phyloP scores from a whole-genome alignment of 768 basidiomycete genomes.

The Terana coerulea region DNA sequence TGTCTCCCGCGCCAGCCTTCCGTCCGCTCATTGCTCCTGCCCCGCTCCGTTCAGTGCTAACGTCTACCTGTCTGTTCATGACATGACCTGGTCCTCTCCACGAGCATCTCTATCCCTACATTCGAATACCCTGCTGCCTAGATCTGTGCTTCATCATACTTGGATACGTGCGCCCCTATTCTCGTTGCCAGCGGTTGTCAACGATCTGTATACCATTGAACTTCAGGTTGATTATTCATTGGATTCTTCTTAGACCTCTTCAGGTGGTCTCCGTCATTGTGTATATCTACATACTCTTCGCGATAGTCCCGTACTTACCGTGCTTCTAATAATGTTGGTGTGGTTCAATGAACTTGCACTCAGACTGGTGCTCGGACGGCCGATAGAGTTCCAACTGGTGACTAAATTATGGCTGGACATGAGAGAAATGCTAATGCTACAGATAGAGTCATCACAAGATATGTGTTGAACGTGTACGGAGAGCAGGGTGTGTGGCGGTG shows the following conservation, averaged over 20 bases:
- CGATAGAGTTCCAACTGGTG: not conserved
- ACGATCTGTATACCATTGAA: slow-evolving; percentile 4
- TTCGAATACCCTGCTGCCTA: too few species aligned
- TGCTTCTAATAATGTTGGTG: not conserved
- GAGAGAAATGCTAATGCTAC: not conserved
- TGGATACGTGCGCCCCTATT: not conserved
- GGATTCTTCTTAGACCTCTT: not conserved
- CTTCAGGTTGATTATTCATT: too few species aligned
- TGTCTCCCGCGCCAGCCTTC: slow-evolving; percentile 21
- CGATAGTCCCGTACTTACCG: not conserved
- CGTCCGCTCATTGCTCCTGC: slow-evolving; percentile 27
- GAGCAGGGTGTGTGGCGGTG: too few species aligned
- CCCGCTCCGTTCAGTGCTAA: not conserved
- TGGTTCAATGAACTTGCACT: not conserved
- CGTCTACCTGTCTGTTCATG: too few species aligned
- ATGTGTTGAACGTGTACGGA: not conserved
- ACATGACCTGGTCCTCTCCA: too few species aligned
- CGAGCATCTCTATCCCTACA: too few species aligned
- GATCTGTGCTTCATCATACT: not conserved
- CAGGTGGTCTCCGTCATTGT: not conserved
- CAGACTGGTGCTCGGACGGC: not conserved
- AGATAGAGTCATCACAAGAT: not conserved
- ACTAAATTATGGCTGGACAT: not conserved
- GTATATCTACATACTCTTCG: not conserved
- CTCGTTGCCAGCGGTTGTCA: too few species aligned